Evolutionary conservation across 345 rosid species (phyloP), one percentile per base, ranked within the genome.

Genomic region (Zanthoxylum bungeanum): DNA sequence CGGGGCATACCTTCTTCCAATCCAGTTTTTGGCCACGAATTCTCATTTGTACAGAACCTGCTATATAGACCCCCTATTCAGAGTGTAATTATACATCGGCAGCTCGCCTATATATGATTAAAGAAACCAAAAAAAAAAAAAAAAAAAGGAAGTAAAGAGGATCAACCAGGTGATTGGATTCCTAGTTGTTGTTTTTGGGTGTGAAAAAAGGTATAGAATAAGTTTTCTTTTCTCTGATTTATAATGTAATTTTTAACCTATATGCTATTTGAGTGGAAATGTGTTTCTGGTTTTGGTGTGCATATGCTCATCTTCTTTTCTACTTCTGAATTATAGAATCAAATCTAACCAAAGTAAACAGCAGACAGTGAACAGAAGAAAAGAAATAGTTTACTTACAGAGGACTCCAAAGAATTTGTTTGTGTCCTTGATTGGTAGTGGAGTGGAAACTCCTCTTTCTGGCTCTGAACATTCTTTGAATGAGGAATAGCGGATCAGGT

Each of bases 51-150:
- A 89, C 91, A 87, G 87, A 77, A 78, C 78, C 80, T 75, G 70
- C 74, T 78, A 71, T 61, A 73, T 73, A 76, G n/a, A 70, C 64
- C 71, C 60, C 49, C 66, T 72, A 74, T 65, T 81, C 63, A 81
- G 87, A 85, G 85, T 89, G 91, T 85, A 87, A 80, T 67, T 82
- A 87, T 42, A 81, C 83, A 82, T 68, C n/a, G 88, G 89, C 91
- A 85, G 19, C 72, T 82, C 84, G 89, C 86, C 91, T 70, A 75
- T 66, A 86, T 79, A 79, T 76, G 55, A 76, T 74, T 40, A 75
- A 79, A 82, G 76, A 60, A 76, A 59, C 46, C 65, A 34, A 52
- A 42, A n/a, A n/a, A 21, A 63, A n/a, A n/a, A n/a, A n/a, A n/a
- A n/a, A n/a, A n/a, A n/a, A n/a, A n/a, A n/a, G n/a, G n/a, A n/a